Evolutionary conservation across 257 asterid genomes (phyloP), one percentile per base, ranked within the genome.

Genomic region (Euphrasia confusa): DNA sequence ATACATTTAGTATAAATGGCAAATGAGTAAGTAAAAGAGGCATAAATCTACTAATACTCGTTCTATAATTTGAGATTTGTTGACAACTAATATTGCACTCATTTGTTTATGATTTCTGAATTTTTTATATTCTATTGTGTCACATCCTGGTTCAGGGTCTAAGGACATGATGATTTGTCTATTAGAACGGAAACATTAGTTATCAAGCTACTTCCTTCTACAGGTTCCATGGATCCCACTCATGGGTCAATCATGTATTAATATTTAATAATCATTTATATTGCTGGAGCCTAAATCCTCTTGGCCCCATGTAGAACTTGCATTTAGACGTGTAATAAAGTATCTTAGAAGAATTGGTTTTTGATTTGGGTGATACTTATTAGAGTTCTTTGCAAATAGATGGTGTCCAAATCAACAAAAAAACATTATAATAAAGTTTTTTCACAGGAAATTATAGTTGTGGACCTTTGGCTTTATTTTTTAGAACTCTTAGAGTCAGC

Each of bases 141-240:
- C 50, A 2, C 27, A 18, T 60, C 27, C 72, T 32, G 60, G 45
- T n/a, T 15, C 54, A 15, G 49, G 64, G 1, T 40, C n/a, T 35
- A 5, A 24, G n/a, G 9, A 61, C 44, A 17, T 27, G 60, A 44
- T 42, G 48, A 62, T 8, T 2, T 44, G 44, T 47, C 33, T 62
- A 45, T 21, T 42, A 12, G 60, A 60, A 6, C 7, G 64, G 63
- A 59, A 32, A 37, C 42, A 10, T 18, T 54, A 53, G 27, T 30
- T 21, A 39, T 18, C 40, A 26, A 21, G 7, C n/a, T 24, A 17
- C 26, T 9, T 35, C 60, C 27, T 40, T 4, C 33, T 21, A 33
- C 59, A 71, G 61, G 66, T 71, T 65, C 63, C 58, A 52, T 71
- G 24, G 30, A 58, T 71, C 45, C 72, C 58, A 37, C 66, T 59